Evolutionary conservation across 169 alveolate genomes (phyloP), one percentile per base, ranked within the genome.

Genomic region (Cryptosporidium sp.): DNA sequence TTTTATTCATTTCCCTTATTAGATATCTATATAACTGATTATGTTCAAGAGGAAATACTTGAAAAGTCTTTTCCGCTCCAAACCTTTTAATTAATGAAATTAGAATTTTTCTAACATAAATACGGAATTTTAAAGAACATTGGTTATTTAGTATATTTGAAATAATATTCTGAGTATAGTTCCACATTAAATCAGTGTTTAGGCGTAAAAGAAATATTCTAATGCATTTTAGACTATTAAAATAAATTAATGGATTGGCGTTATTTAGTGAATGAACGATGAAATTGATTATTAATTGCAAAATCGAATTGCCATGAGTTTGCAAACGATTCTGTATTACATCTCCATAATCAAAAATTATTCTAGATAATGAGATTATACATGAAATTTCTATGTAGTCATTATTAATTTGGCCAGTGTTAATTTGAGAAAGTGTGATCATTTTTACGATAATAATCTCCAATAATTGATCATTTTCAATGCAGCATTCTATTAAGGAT

Each of bases 281-380:
- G 62, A 80, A 60, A 68, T 65, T 44, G 6, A 80, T 1, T 21
- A 80, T 61, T 14, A 65, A 35, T 23, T 42, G 42, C 10, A 80
- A 37, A 26, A 65, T 33, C 1, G 89, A 80, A 48, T 35, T 53
- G 21, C 42, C 35, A 35, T 21, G 12, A 1, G 8, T 33, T 10
- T 42, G n/a, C 5, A 4, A 29, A 67, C 31, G 16, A 23, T 39
- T 60, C 52, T 73, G 60, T 23, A 80, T 23, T 29, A 80, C 3
- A 67, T 80, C 89, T 5, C 89, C 89, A n/a, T 62, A 80, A 21
- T 80, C 75, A 5, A 80, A 39, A 16, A 80, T n/a, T 26, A 80
- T 65, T 44, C 39, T 60, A 29, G 89, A 29, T 31, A 80, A 33
- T 3, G 75, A 69, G n/a, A 80, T 67, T 18, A 80, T 45, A 37